phyloP scores from a whole-genome alignment of 2,329 filamentous ascomycete species.

The Didymella pinodella region DNA sequence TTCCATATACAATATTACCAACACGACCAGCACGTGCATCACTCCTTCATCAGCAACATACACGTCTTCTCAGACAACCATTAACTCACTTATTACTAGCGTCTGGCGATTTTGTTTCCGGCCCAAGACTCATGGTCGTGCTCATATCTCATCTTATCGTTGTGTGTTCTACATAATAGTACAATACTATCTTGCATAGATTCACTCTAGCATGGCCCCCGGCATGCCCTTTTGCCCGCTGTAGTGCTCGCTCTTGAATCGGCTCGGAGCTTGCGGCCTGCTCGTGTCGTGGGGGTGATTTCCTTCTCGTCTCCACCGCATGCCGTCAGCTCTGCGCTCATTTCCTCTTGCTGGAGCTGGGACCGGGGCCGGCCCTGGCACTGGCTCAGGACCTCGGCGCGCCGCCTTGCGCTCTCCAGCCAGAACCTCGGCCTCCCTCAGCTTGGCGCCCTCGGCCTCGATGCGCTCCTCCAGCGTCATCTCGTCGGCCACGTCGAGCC shows the following conservation, averaged over 20 bases:
- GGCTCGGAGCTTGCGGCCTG: constrained; percentile 8
- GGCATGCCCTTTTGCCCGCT: constrained; percentile 43
- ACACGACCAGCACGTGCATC: too few species aligned
- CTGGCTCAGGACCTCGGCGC: neutral
- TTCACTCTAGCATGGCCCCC: constrained; percentile 37
- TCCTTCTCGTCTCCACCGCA: constrained; percentile 40
- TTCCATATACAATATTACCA: too few species aligned
- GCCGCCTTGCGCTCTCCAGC: constrained; percentile 36
- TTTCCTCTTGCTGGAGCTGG: neutral
- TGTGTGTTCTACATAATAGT: too few species aligned
- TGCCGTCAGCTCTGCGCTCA: constrained; percentile 19
- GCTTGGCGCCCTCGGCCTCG: constrained; percentile 47
- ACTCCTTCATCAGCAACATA: too few species aligned
- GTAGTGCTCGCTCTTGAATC: constrained; percentile 29
- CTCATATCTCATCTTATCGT: too few species aligned
- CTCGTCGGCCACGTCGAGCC: neutral
- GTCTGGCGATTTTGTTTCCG: too few species aligned
- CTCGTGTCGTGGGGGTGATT: neutral
- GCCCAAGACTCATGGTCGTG: too few species aligned
- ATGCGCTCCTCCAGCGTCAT: constrained; percentile 20
- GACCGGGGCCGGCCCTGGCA: too few species aligned
- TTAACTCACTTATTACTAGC: too few species aligned
- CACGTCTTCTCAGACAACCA: too few species aligned
- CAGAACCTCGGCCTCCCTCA: constrained; percentile 48
- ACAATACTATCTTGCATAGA: too few species aligned